Evolutionary conservation across 768 basidiomycete genomes (phyloP).

Genomic region (Trametes villosa): DNA sequence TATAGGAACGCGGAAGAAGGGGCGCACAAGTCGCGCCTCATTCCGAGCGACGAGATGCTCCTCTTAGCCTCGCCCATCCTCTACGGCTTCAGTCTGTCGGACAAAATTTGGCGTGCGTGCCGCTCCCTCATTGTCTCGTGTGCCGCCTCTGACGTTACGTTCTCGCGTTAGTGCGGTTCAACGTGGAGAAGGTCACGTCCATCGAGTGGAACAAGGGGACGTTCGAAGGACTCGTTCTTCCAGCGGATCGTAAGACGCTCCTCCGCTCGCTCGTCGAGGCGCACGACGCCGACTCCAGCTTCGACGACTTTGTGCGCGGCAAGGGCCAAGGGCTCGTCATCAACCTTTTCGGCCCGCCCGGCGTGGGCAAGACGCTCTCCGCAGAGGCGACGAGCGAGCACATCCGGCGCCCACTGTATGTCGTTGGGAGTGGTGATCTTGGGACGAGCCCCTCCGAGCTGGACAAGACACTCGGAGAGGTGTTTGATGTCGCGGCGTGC

Average conservation of each 20-base stretch:
- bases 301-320: slow-evolving; percentile 38
- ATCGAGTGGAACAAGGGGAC: slow-evolving; percentile 44
- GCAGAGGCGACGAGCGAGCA: slow-evolving; percentile 33
- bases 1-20: neutral
- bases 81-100: slow-evolving; percentile 62
- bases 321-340: slow-evolving; percentile 42
- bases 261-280: slow-evolving; percentile 35
- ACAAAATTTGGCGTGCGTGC: slow-evolving; percentile 61
- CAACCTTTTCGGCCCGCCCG: slow-evolving; percentile 35
- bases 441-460: slow-evolving; percentile 35
- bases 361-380: slow-evolving; percentile 34
- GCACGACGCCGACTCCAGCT: slow-evolving; percentile 28
- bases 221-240: slow-evolving; percentile 36
- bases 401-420: slow-evolving; percentile 28
- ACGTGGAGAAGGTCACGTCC: slow-evolving; percentile 53
- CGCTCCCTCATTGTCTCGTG: neutral
- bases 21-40: neutral
- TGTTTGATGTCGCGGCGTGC: slow-evolving; percentile 37
- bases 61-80: slow-evolving; percentile 57
- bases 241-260: slow-evolving; percentile 29
- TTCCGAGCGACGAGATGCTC: slow-evolving; percentile 49
- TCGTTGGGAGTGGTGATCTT: slow-evolving; percentile 38
- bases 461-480: slow-evolving; percentile 32
- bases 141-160: neutral
- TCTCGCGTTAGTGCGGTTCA: slow-evolving; percentile 58